Percentiles rank a stretch among this genome's conserved stretches.
Evolutionary conservation across 495 filamentous ascomycete genomes (phyloP).

Genomic region (Tricharina praecox): DNA sequence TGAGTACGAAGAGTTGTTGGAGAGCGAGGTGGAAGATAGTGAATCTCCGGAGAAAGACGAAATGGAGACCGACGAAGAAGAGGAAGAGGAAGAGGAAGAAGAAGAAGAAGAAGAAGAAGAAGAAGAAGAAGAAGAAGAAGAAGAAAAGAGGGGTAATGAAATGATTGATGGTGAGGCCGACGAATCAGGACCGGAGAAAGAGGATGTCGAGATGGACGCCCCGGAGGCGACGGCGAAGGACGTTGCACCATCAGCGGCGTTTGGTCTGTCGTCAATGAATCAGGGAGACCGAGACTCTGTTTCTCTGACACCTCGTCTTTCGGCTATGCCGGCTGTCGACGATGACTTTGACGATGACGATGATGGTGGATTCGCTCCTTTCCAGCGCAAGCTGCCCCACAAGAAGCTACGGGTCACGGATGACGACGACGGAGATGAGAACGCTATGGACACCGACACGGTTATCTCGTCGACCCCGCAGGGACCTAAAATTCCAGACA

Average conservation of each 20-base stretch:
- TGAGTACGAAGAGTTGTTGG: constrained; percentile 39
- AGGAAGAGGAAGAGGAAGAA: constrained; percentile 27
- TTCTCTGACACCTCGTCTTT: constrained; percentile 20
- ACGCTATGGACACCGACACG: constrained; percentile 36
- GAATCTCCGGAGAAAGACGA: constrained; percentile 29
- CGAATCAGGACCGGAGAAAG: constrained; percentile 43
- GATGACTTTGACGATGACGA: constrained; percentile 28
- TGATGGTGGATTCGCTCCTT: constrained; percentile 24
- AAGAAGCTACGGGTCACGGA: constrained; percentile 35
- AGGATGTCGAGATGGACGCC: constrained; percentile 34
- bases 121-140: constrained; percentile 27
- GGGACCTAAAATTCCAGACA: constrained; percentile 18
- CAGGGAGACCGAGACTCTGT: constrained; percentile 5
- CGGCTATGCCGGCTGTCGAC: constrained; percentile 23
- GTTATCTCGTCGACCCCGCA: not conserved
- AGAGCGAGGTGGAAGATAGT: constrained; percentile 24
- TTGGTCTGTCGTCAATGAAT: constrained; percentile 17
- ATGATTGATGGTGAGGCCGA: constrained; percentile 51
- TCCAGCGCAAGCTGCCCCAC: constrained; percentile 13
- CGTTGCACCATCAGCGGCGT: constrained; percentile 13
- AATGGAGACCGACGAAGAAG: constrained; percentile 33
- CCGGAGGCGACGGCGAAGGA: constrained; percentile 25
- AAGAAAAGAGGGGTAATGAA: constrained; percentile 25
- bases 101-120: constrained; percentile 30
- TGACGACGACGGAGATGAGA: constrained; percentile 52